These are phyloP conservation scores for Coniophora puteana DNA, from an alignment of 1,284 basidiomycete species.

Conservation along the genomic window DNA sequence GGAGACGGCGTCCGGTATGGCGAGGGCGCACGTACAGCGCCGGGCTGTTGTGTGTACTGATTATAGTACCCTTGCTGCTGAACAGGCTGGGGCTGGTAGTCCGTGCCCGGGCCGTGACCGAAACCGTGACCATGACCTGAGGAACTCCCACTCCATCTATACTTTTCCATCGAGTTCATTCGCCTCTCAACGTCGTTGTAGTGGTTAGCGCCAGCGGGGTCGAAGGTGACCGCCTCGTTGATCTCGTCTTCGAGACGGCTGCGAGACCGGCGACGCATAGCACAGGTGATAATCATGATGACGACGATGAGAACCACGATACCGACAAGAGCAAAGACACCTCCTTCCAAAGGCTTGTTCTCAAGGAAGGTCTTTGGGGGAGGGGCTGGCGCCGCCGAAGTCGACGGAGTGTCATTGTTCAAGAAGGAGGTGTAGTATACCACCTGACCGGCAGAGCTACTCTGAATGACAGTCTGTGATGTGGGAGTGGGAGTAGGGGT, in stretches of 20 bases:
- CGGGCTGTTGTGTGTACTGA: slow-evolving; percentile 18
- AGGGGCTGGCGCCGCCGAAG: slow-evolving; percentile 17
- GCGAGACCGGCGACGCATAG: slow-evolving; percentile 46
- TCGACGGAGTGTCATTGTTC: slow-evolving; percentile 12
- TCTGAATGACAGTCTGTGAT: slow-evolving; percentile 10
- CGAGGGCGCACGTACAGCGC: slow-evolving; percentile 1
- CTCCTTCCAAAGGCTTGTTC: slow-evolving; percentile 57
- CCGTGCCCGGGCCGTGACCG: slow-evolving; percentile 13
- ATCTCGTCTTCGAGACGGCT: slow-evolving; percentile 35
- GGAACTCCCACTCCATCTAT: slow-evolving; percentile 32
- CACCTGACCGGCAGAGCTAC: slow-evolving; percentile 18
- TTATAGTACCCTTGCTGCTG: slow-evolving; percentile 18
- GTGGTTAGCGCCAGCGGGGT: slow-evolving; percentile 35
- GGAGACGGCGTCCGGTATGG: slow-evolving; percentile 15
- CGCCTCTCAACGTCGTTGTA: slow-evolving; percentile 26
- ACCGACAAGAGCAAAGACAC: slow-evolving; percentile 53
- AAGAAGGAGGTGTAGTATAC: slow-evolving; percentile 26
- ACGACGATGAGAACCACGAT: slow-evolving; percentile 47
- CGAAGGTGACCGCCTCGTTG: slow-evolving; percentile 51
- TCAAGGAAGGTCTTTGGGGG: slow-evolving; percentile 45
- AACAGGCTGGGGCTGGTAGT: slow-evolving; percentile 12
- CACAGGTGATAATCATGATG: slow-evolving; percentile 40
- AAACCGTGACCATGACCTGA: slow-evolving; percentile 27
- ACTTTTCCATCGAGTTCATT: slow-evolving; percentile 29
- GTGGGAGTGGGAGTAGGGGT: slow-evolving; percentile 4